Evolutionary conservation across 768 basidiomycete species (phyloP), one percentile per base, ranked within the genome.

Genomic region (Agaricus blazei): DNA sequence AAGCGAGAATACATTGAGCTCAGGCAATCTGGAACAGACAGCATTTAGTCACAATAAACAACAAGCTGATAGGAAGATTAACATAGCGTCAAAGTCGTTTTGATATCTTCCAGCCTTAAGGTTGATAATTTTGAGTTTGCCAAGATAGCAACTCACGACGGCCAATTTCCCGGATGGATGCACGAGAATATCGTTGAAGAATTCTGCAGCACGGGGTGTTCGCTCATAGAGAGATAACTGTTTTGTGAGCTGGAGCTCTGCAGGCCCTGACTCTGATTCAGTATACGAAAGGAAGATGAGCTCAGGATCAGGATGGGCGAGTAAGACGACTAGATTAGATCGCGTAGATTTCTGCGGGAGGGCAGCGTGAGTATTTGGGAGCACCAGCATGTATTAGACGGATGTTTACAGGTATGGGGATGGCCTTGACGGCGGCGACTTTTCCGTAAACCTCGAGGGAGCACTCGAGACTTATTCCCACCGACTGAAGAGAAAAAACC

Each of bases 281-380:
- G 67, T 66, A 63, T 84, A 87, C 3, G 71, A 65, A 40, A 93
- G 71, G 59, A 90, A 74, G 36, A 91, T 67, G 11, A 92, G 74
- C 57, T 84, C 82, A 8, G 90, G 87, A 34, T 88, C 81, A 1
- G 90, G 89, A 61, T 90, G 88, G 57, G 88, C 88, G 0, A 87
- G 78, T 64, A 92, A 75, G 31, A 90, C 75, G 23, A 90, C 65
- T 12, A 92, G 62, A 63, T 83, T 83, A 28, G 75, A 75, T 60
- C 69, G 72, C 42, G 71, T 72, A 53, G 70, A 72, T 70, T 65
- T 58, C 58, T 60, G 38, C 24, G 38, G 41, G 19, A 26, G 57
- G 61, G 51, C 57, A 40, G 26, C 24, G 47, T 49, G 41, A 41
- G 19, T 47, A 26, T 9, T 19, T 28, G 54, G 38, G 58, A 54